These are phyloP conservation scores for Rehmannia glutinosa DNA, from an alignment of 257 asterid genomes.

Conservation along the genomic window DNA sequence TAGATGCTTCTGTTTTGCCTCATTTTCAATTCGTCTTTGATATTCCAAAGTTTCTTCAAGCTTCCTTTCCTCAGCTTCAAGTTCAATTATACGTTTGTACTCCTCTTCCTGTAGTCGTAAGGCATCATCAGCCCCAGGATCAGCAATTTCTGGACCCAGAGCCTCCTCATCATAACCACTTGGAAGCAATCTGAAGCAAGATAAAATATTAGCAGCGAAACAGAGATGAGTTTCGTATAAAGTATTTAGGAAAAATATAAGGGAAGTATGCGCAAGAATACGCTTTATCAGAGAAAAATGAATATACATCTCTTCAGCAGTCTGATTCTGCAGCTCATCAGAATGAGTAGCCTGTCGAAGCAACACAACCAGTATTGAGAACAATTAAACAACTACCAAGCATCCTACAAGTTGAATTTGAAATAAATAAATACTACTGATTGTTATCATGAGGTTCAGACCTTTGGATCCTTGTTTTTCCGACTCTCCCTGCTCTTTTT, in stretches of 20 bases:
- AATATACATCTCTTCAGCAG: slow-evolving; percentile 62
- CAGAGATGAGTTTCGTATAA: neutral
- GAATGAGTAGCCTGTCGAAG: slow-evolving; percentile 51
- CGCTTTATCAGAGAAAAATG: slow-evolving; percentile 13
- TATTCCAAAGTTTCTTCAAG: slow-evolving; percentile 96
- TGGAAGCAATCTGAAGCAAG: slow-evolving; percentile 58
- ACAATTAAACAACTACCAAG: slow-evolving; percentile 12
- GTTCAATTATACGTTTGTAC: slow-evolving; percentile 65
- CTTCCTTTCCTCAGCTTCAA: slow-evolving; percentile 97
- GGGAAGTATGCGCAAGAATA: slow-evolving; percentile 13
- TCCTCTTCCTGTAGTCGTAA: slow-evolving; percentile 61
- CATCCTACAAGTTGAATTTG: slow-evolving; percentile 7
- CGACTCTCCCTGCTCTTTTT: slow-evolving; percentile 68
- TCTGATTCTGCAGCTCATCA: slow-evolving; percentile 47
- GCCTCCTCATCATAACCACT: slow-evolving; percentile 44
- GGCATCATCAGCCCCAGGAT: slow-evolving; percentile 44
- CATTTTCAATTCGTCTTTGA: slow-evolving; percentile 93
- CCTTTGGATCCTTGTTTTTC: slow-evolving; percentile 82
- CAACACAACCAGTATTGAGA: slow-evolving; percentile 24
- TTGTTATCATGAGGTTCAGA: slow-evolving; percentile 28
- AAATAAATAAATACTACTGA: slow-evolving; percentile 1
- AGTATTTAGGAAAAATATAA: slow-evolving; percentile 4
- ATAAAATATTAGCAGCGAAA: slow-evolving; percentile 12
- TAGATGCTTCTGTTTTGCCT: slow-evolving; percentile 88
- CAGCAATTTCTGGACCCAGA: slow-evolving; percentile 29